These are phyloP conservation scores for Cercospora zeina DNA, from an alignment of 2,329 filamentous ascomycete genomes.

Conservation along the genomic window DNA sequence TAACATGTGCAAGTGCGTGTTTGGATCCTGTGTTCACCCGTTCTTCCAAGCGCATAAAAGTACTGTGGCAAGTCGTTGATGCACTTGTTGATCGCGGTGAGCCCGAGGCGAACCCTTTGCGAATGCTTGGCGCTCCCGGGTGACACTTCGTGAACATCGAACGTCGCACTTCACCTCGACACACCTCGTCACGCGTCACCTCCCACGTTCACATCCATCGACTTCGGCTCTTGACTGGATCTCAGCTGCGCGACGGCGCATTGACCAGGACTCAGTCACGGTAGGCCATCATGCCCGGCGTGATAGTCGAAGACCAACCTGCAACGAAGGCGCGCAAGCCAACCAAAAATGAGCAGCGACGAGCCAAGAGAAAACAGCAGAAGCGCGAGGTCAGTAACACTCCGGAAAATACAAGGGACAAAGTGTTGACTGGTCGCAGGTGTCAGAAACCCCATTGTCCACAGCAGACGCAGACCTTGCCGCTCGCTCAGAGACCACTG, in stretches of 20 bases:
- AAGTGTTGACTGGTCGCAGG: conserved; percentile 1
- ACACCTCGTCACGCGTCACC: conserved; percentile 3
- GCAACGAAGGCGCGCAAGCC: conserved; percentile 58
- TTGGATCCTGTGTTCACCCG: neutral
- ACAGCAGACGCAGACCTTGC: conserved; percentile 39
- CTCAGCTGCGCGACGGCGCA: neutral
- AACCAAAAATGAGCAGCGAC: conserved; percentile 91
- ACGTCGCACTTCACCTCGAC: neutral
- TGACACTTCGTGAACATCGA: neutral
- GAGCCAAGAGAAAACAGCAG: conserved; percentile 91
- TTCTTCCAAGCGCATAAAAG: neutral
- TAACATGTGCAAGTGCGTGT: neutral
- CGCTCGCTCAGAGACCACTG: conserved; percentile 32
- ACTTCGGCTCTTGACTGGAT: neutral
- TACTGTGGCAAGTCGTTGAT: neutral
- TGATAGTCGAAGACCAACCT: conserved; percentile 36
- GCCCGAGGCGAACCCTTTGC: neutral
- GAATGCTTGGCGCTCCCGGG: conserved; percentile 7
- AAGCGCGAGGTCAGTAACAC: conserved; percentile 59
- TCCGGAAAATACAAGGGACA: neutral
- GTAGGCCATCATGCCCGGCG: conserved; percentile 41
- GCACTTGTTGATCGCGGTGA: neutral
- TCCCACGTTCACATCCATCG: neutral
- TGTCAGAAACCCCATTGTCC: conserved; percentile 20
- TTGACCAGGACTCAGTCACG: conserved; percentile 21